Evolutionary conservation across 2,329 filamentous ascomycete species (phyloP).

Genomic region (Bimuria novae-zelandiae): DNA sequence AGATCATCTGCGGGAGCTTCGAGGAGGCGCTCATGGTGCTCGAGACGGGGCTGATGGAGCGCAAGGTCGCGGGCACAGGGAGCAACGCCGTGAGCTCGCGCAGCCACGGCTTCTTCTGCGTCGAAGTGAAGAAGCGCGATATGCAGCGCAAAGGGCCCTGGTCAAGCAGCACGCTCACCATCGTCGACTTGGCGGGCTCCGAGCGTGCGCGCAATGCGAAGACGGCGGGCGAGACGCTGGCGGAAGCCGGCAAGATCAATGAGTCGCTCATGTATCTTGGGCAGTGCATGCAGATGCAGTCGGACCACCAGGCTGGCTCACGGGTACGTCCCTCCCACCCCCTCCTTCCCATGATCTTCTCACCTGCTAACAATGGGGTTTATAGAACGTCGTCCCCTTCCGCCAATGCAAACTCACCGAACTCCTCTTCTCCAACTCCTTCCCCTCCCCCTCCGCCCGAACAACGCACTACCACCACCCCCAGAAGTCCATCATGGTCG

Average conservation of each 20-base stretch:
- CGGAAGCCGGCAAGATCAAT: conserved; percentile 97
- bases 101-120: conserved; percentile 94
- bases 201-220: conserved; percentile 92
- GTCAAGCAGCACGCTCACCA: conserved; percentile 78
- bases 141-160: conserved; percentile 64
- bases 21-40: conserved; percentile 87
- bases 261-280: conserved; percentile 98
- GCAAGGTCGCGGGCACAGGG: conserved; percentile 85
- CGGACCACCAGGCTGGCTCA: conserved; percentile 71
- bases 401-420: conserved; percentile 60
- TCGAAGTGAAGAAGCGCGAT: conserved; percentile 87
- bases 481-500: conserved; percentile 93
- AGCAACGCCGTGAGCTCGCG: conserved; percentile 92
- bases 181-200: conserved; percentile 92
- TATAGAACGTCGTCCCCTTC: conserved; percentile 70
- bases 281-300: conserved; percentile 95
- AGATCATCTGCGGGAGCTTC: conserved; percentile 82
- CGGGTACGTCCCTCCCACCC: conserved; percentile 60
- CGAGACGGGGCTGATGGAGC: conserved; percentile 84
- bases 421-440: conserved; percentile 57
- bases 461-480: conserved; percentile 56
- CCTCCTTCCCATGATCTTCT: neutral
- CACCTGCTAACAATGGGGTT: conserved; percentile 19
- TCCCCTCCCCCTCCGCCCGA: conserved; percentile 51
- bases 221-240: conserved; percentile 88